phyloP scores from a whole-genome alignment of 768 basidiomycete species.

The Chalciporus piperatus region DNA sequence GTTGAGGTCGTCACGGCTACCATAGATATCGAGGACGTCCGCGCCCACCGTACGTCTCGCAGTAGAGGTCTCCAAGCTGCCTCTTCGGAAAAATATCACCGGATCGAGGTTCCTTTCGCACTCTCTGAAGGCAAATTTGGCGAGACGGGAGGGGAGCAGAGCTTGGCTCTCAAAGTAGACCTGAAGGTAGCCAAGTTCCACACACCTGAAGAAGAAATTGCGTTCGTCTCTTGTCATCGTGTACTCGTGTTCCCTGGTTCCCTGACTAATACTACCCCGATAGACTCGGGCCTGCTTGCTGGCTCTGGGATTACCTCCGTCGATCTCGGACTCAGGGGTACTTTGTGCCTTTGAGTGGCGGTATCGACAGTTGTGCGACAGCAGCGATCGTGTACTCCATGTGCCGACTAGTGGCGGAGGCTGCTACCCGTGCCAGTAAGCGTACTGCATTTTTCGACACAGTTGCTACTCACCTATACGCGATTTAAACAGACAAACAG shows the following conservation, averaged over 20 bases:
- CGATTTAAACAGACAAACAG: slow-evolving; percentile 55
- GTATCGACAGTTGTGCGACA: slow-evolving; percentile 97
- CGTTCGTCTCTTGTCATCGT: slow-evolving; percentile 50
- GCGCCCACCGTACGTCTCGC: slow-evolving; percentile 80
- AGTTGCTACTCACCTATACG: not conserved
- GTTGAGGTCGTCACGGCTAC: slow-evolving; percentile 97
- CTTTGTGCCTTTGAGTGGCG: slow-evolving; percentile 93
- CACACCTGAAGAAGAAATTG: slow-evolving; percentile 93
- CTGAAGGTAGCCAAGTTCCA: slow-evolving; percentile 52
- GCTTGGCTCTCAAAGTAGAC: slow-evolving; percentile 48
- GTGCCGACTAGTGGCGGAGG: slow-evolving; percentile 87
- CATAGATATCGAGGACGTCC: slow-evolving; percentile 94
- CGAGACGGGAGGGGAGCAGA: slow-evolving; percentile 53
- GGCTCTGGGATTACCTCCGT: slow-evolving; percentile 99
- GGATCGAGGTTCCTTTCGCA: slow-evolving; percentile 79
- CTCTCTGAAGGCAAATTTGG: slow-evolving; percentile 75
- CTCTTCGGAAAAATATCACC: slow-evolving; percentile 65
- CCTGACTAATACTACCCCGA: not conserved
- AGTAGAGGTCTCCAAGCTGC: slow-evolving; percentile 92
- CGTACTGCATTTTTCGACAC: not conserved
- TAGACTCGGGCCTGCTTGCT: slow-evolving; percentile 95
- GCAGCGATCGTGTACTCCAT: slow-evolving; percentile 95
- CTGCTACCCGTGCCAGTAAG: slow-evolving; percentile 70
- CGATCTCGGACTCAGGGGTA: slow-evolving; percentile 93
- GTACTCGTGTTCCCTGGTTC: not conserved